Conservation (phyloP, 176 grass and related monocot species). For the Pharus latifolius region DNA sequence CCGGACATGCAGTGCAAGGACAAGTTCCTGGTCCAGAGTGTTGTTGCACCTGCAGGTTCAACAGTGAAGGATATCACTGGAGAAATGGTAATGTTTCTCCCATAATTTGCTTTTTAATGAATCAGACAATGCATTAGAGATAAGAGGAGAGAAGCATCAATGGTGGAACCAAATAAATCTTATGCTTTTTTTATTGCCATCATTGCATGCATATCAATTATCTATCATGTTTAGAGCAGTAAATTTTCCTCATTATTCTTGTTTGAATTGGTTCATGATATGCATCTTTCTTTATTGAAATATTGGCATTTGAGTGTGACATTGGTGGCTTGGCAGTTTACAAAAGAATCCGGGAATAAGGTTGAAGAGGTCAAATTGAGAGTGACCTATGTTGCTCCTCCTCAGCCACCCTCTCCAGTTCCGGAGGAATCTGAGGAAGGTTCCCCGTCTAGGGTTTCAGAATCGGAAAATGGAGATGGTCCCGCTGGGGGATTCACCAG, state of each 20-base stretch:
- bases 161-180: background rate
- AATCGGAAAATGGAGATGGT: constrained; percentile 42
- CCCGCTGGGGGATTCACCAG: constrained; percentile 36
- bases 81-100: constrained; percentile 39
- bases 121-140: background rate
- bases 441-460: constrained; percentile 55
- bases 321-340: constrained; percentile 40
- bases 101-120: background rate
- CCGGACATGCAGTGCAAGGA: constrained; percentile 75
- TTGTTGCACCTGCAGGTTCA: constrained; percentile 28
- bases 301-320: background rate
- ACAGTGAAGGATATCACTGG: constrained; percentile 48
- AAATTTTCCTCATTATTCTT: background rate
- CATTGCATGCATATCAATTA: background rate
- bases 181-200: background rate
- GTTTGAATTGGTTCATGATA: background rate
- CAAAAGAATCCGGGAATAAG: constrained; percentile 51
- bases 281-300: background rate
- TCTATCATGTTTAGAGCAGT: background rate
- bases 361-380: constrained; percentile 68
- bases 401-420: constrained; percentile 83
- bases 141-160: background rate
- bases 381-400: constrained; percentile 70
- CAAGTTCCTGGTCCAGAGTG: constrained; percentile 65
- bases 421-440: constrained; percentile 87